A percentile compares a stretch with the other conserved stretches of the same genome.
Conservation (phyloP, 1,284 basidiomycete genomes). For the Cutaneotrichosporon sp. region DNA sequence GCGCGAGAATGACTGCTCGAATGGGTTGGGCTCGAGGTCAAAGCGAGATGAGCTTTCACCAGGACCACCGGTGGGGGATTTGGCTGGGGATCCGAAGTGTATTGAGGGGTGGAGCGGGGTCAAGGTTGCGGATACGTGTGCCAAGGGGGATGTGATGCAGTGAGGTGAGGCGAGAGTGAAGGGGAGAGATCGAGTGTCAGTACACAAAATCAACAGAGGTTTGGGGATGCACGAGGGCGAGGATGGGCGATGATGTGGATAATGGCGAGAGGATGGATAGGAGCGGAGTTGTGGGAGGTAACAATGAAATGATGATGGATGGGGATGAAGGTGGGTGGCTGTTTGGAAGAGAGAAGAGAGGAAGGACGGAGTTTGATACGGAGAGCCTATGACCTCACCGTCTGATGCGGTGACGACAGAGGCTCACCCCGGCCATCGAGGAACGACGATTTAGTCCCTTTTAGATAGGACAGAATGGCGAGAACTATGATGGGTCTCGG, state of each 20-base stretch:
- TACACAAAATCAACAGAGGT: background rate
- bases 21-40: constrained; percentile 84
- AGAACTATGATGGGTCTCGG: background rate
- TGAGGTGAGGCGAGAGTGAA: background rate
- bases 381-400: background rate
- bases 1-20: constrained; percentile 84
- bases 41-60: constrained; percentile 31
- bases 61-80: constrained; percentile 2
- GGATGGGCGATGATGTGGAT: background rate
- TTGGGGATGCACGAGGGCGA: background rate
- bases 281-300: background rate
- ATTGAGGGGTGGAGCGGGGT: background rate
- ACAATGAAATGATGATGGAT: no score
- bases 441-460: background rate
- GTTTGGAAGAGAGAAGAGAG: no score
- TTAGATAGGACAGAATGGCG: background rate
- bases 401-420: background rate
- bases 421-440: no score
- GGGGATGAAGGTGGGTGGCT: no score
- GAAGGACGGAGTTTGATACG: no score
- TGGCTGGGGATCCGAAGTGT: constrained; percentile 2
- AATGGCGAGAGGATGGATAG: background rate
- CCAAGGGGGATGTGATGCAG: background rate
- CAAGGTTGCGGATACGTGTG: no score
- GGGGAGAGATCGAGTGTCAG: background rate